A percentile compares a stretch with the other conserved stretches of the same genome.
Evolutionary conservation across 2,329 filamentous ascomycete genomes (phyloP).

Genomic region (Verticillium alfalfae): DNA sequence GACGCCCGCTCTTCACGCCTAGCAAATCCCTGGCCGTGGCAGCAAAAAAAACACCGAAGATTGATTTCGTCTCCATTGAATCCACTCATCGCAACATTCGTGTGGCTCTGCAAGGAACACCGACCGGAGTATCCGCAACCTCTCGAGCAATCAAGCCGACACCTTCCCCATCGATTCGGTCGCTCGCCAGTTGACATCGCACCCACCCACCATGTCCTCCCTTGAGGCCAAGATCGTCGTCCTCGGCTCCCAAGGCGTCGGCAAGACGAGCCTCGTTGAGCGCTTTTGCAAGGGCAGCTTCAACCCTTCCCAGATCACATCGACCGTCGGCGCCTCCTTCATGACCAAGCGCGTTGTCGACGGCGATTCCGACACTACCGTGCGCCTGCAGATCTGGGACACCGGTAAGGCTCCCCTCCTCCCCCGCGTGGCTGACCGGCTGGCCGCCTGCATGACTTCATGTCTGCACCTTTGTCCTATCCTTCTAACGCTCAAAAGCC

Average conservation of each 20-base stretch:
- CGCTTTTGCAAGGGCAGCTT: conserved; percentile 71
- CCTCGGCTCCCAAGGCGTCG: conserved; percentile 72
- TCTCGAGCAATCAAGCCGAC: too few relatives aligned
- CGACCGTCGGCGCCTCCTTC: conserved; percentile 76
- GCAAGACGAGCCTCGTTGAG: conserved; percentile 73
- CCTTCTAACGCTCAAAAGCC: conserved; percentile 34
- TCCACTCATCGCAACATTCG: too few relatives aligned
- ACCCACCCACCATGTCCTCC: conserved; percentile 39
- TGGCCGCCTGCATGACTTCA: neutral
- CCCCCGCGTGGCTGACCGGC: neutral
- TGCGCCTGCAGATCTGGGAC: conserved; percentile 95
- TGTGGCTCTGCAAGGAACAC: too few relatives aligned
- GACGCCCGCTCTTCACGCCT: too few relatives aligned
- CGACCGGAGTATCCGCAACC: too few relatives aligned
- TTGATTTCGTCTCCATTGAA: too few relatives aligned
- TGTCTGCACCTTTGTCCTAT: neutral
- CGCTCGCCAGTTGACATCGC: neutral
- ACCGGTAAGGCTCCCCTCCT: conserved; percentile 48
- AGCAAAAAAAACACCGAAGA: too few relatives aligned
- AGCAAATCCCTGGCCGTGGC: too few relatives aligned
- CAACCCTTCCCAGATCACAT: conserved; percentile 56
- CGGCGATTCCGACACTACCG: conserved; percentile 76
- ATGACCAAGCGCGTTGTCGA: conserved; percentile 77
- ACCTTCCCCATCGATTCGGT: neutral
- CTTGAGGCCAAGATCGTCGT: conserved; percentile 80